phyloP scores from a whole-genome alignment of 2,329 filamentous ascomycete species.

The Hymenoscyphus fructigenus region DNA sequence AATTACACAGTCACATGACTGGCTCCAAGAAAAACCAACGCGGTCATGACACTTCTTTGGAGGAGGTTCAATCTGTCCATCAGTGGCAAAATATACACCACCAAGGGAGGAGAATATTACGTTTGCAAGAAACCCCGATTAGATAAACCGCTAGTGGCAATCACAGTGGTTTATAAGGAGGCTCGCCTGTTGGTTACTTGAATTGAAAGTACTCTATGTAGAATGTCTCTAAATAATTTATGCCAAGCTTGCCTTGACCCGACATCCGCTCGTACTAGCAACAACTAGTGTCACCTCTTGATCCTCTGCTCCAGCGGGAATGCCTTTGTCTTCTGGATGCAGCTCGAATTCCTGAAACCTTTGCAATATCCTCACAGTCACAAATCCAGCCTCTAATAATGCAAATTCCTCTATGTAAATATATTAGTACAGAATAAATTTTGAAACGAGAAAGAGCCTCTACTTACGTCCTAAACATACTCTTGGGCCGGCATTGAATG shows the following conservation, averaged over 20 bases:
- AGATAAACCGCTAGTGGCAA: no score
- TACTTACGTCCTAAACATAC: background rate
- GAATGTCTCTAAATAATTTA: background rate
- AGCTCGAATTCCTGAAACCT: background rate
- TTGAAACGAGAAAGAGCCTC: background rate
- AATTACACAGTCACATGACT: no score
- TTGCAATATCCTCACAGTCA: background rate
- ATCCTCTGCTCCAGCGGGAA: constrained; percentile 8
- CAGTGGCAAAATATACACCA: no score
- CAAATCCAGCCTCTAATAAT: background rate
- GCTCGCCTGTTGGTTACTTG: no score
- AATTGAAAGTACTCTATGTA: background rate
- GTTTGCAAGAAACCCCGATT: no score
- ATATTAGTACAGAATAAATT: background rate
- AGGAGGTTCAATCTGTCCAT: no score
- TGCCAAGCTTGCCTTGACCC: background rate
- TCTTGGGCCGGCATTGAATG: background rate
- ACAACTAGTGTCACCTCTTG: constrained; percentile 1
- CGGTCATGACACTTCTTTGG: no score
- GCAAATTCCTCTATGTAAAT: background rate
- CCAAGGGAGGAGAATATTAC: no score
- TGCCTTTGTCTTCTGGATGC: background rate
- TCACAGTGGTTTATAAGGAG: no score
- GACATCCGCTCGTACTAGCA: background rate
- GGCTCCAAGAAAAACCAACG: no score